Base-by-base conservation (phyloP, 2,329 filamentous ascomycete species). In the Aspergillus sp. region DNA sequence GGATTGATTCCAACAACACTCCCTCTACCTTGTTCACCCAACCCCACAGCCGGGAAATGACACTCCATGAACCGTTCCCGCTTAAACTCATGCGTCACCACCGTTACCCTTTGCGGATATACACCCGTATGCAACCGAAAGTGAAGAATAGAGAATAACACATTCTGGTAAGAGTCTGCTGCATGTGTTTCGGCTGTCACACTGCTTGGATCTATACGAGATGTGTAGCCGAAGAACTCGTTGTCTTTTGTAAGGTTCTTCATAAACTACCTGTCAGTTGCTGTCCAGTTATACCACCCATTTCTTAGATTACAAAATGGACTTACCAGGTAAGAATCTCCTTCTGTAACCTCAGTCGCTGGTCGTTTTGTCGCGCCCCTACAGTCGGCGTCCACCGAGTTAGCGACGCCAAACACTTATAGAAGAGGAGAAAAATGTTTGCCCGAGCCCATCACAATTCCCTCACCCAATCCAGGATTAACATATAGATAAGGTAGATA, bases 81-180 rank as follows among this genome's bases (percentile, higher is more conserved):
- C 72, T 92, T 92, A 74, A 92, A 92, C 6, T 75, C 84, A 68
- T 91, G 88, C 63, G 86, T 88, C 41, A 91, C 77, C 19, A 91
- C 77, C 17, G 84, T 89, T 15, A 91, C 68, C 5, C 72, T 75
- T 1, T 54, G 51, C 0, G 89, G 88, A 80, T 87, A 91, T 9
- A 35, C 35, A 6, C 70, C 65, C 1, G 76, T 75, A 11, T 66
- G 59, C 2, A 66, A 24, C 6, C 68, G 75, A 58, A 82, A 84
- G 3, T 80, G 77, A 62, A 88, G 79, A 67, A 96, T 78, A 12
- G 88, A 89, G 70, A 93, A 92, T 15, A 96, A 75, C 5, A 96
- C 76, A 70, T 96, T 96, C 70, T 92, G 88, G 68, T 91, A 93
- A 2, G 89, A 93, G 73, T 97, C 93, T 1, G 93, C 86, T 0